phyloP scores from a whole-genome alignment of 768 basidiomycete genomes.

The Russula brevipes region DNA sequence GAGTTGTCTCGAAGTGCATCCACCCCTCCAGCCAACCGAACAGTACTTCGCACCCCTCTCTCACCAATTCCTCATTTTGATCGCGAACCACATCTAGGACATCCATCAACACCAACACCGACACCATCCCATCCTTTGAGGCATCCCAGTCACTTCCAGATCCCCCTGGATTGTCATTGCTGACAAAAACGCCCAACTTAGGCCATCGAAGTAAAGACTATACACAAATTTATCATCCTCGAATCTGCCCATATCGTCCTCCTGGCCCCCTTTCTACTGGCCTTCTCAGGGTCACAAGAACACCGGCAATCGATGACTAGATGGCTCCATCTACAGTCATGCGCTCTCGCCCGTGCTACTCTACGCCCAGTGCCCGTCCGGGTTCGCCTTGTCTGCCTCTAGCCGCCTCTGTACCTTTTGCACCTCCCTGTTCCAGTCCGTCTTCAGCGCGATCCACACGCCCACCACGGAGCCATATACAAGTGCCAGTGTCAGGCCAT shows the following conservation, averaged over 20 bases:
- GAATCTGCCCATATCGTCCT: not conserved
- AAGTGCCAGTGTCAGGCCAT: conserved; percentile 68
- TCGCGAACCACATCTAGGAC: too few species aligned
- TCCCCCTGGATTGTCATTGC: too few species aligned
- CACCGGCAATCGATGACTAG: not conserved
- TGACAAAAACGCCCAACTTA: too few species aligned
- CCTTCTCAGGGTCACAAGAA: not conserved
- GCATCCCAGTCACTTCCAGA: too few species aligned
- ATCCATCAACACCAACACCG: too few species aligned
- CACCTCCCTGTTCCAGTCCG: conserved; percentile 70
- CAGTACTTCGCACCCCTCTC: too few species aligned
- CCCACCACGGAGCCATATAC: conserved; percentile 53
- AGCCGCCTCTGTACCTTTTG: conserved; percentile 52
- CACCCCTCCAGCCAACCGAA: too few species aligned
- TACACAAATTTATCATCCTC: not conserved
- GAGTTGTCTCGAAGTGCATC: too few species aligned
- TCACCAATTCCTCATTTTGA: too few species aligned
- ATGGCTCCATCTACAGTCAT: not conserved
- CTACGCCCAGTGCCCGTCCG: not conserved
- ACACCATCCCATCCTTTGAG: too few species aligned
- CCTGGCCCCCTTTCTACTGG: not conserved
- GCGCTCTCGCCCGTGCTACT: not conserved
- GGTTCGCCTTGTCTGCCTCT: conserved; percentile 26
- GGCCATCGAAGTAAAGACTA: not conserved
- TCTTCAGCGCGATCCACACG: conserved; percentile 46